Base-by-base conservation (phyloP, 768 basidiomycete genomes). In the Suillus spraguei region DNA sequence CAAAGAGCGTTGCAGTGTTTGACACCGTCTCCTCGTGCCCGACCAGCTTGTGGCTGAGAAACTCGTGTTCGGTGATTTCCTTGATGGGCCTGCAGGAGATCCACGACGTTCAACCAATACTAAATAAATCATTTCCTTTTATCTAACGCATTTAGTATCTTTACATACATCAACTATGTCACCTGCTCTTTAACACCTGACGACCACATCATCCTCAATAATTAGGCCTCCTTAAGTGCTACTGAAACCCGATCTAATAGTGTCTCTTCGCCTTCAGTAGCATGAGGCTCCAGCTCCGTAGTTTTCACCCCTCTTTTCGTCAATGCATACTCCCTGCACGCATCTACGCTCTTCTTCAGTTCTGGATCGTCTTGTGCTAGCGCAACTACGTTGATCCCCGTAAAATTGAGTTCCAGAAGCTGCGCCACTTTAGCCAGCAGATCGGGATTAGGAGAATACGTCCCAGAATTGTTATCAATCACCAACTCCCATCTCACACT, bases 381-480 rank as follows among this genome's bases (percentile, higher is more conserved):
- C 38, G 85, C 86, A 59, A 81, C 70, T 22, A 93, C 79, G 39
- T 67, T 73, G 63, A 92, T 80, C 2, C 87, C 88, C 22, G 84
- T 79, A 70, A 95, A 92, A 70, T 95, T 94, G 69, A 82, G 82
- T 75, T 91, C 87, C 59, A 95, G 71, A 33, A 91, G 77, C 66
- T 78, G 80, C 70, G 85, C 83, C 62, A 94, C 73, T 49, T 79
- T 72, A 0, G 89, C 87, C 2, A 95, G 76, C 66, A 94, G 69
- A 60, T 68, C 73, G 60, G 82, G 80, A 70, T 92, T 85, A 1
- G 94, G 93, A 38, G 91, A 83, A 71, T 95, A 94, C 59, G 92
- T 95, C 56, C 93, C 93, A 67, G 86, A 88, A 70, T 91, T 90
- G 69, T 95, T 95, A 73, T 95, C 93, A 69, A 95, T 85, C 65